Base-by-base conservation (phyloP, 768 basidiomycete species). In the Naganishia randhawae region DNA sequence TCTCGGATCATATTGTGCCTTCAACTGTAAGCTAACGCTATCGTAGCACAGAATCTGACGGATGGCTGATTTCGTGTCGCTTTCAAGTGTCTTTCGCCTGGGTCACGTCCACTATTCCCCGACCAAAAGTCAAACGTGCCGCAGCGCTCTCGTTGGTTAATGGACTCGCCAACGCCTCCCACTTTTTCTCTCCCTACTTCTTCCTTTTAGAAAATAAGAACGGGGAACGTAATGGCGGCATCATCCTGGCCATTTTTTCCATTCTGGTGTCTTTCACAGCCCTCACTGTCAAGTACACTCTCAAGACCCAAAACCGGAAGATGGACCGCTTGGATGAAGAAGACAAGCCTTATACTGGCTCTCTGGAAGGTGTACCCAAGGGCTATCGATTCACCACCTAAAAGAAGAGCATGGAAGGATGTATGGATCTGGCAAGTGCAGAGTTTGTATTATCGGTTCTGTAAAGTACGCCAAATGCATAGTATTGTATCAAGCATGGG, bases 61-160 rank as follows among this genome's bases (percentile, higher is more conserved):
- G 29, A 31, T 33, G 3, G 11, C 6, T 19, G 29, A 27, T 54
- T 2, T 31, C 14, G 9, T 13, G 2, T 32, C 11, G 3, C 35
- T 4, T n/a, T 6, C 16, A 39, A 61, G 57, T 66, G 25, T 55
- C 52, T n/a, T 66, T 66, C 53, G 65, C 51, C 11, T 66, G 65
- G 65, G 52, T 66, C n/a, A 50, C 65, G n/a, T 54, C 65, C 5
- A 66, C 65, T 52, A 54, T 76, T 11, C 69, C 77, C 33, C 70
- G 77, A 41, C 77, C 77, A 3, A 61, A 68, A 62, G 65, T 75
- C 45, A 78, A 78, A 72, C 71, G 77, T 50, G 77, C 77, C 1
- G 77, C 77, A 11, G 72, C 72, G 2, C 50, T 75, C 4, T 76
- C 77, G 1, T 55, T 78, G n/a, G 68, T 76, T 29, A 76, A 76